These are phyloP conservation scores for Ascocoryne sarcoides DNA, from an alignment of 2,329 filamentous ascomycete species.

Conservation along the genomic window DNA sequence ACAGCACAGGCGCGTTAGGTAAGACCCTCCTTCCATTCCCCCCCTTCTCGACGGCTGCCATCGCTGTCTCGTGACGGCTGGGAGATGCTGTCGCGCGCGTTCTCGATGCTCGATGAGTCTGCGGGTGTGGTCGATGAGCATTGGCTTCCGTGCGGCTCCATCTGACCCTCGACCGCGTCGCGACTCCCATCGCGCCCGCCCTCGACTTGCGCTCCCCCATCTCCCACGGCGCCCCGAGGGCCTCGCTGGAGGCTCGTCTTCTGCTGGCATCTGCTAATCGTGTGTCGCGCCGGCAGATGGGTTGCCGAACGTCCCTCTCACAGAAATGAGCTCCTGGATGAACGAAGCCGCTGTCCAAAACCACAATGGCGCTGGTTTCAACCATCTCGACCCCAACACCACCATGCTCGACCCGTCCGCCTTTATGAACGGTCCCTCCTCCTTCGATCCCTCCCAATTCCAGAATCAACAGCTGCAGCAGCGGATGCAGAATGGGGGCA, in stretches of 20 bases:
- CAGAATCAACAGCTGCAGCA: slow-evolving; percentile 41
- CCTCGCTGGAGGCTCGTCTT: slow-evolving; percentile 16
- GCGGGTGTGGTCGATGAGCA: slow-evolving; percentile 15
- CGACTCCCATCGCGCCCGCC: slow-evolving; percentile 25
- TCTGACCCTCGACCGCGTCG: slow-evolving; percentile 23
- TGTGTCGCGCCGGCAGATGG: slow-evolving; percentile 26
- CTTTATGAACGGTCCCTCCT: slow-evolving; percentile 50
- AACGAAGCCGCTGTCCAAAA: slow-evolving; percentile 59
- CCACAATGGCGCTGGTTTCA: slow-evolving; percentile 62
- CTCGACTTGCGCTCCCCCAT: slow-evolving; percentile 21
- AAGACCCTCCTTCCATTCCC: slow-evolving; percentile 26
- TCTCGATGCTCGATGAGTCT: slow-evolving; percentile 9
- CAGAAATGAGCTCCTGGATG: slow-evolving; percentile 65
- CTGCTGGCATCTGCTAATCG: too few species aligned
- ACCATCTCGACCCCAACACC: slow-evolving; percentile 53
- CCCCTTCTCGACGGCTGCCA: slow-evolving; percentile 9
- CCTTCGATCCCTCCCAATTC: slow-evolving; percentile 48
- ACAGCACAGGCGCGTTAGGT: slow-evolving; percentile 26
- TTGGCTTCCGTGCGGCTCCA: slow-evolving; percentile 13
- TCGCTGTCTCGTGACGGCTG: slow-evolving; percentile 24
- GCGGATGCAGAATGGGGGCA: slow-evolving; percentile 71
- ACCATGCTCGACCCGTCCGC: slow-evolving; percentile 58
- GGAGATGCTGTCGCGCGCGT: slow-evolving; percentile 13
- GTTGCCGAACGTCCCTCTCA: slow-evolving; percentile 32
- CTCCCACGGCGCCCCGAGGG: slow-evolving; percentile 9